phyloP scores from a whole-genome alignment of 2,329 filamentous ascomycete species.

The Aspergillus spinulosporus region DNA sequence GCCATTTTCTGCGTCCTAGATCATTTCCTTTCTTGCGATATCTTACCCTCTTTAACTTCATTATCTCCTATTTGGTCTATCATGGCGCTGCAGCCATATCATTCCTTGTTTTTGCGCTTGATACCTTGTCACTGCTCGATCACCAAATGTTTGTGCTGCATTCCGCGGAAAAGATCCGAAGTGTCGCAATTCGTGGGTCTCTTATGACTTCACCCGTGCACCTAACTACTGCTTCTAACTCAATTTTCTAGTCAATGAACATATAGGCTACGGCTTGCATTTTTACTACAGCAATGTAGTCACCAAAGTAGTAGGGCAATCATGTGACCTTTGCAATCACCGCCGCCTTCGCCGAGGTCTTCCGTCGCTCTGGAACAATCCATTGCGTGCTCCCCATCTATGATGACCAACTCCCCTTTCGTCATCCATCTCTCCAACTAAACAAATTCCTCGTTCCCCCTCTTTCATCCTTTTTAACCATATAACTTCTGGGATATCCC shows the following conservation, averaged over 20 bases:
- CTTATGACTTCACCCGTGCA: constrained; percentile 4
- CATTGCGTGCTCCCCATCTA: constrained; percentile 6
- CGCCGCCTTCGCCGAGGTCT: background rate
- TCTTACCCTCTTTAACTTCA: constrained; percentile 4
- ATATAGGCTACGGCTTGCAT: background rate
- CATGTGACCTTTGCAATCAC: background rate
- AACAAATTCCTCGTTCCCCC: background rate
- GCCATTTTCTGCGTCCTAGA: constrained; percentile 13
- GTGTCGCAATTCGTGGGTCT: constrained; percentile 3
- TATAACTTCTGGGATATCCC: constrained; percentile 1
- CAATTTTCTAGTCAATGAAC: background rate
- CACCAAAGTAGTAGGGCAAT: too few species aligned
- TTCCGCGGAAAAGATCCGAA: background rate
- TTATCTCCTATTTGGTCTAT: constrained; percentile 3
- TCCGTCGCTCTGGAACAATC: constrained; percentile 2
- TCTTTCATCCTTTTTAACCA: background rate
- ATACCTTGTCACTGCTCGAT: constrained; percentile 7
- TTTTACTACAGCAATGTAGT: too few species aligned
- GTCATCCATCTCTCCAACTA: constrained; percentile 3
- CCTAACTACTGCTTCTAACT: background rate
- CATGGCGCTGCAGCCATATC: background rate
- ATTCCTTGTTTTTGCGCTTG: constrained; percentile 6
- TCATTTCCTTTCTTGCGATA: constrained; percentile 9
- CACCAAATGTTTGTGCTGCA: constrained; percentile 4
- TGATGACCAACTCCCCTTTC: constrained; percentile 12